Evolutionary conservation across 352 stramenopile genomes (phyloP), one percentile per base, ranked within the genome.

Genomic region (Pythium pectinolyticum): DNA sequence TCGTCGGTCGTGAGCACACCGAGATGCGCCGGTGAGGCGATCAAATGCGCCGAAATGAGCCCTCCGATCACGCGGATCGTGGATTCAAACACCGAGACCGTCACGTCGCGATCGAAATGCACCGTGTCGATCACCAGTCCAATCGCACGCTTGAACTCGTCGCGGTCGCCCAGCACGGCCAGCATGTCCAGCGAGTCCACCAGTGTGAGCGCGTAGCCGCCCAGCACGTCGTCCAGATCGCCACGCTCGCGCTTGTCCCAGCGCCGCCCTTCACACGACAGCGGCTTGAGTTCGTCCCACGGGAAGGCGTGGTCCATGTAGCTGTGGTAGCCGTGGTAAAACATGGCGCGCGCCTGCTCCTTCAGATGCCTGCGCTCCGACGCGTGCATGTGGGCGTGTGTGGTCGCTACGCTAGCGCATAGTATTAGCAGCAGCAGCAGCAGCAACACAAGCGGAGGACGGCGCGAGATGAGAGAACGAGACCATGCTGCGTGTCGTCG

Each of bases 31-130:
- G 78, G 63, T 30, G 84, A 90, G 24, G 86, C 84, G 32, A 96
- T 67, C 68, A 96, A 82, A 70, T 98, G 92, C 25, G 92, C 90
- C 10, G 91, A 96, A 15, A 98, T 64, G 19, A 98, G 72, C 0
- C 94, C 94, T 10, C 94, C 94, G 39, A 98, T 77, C 47, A 98
- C 78, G 32, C 94, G 85, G 67, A 98, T 98, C 15, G 84, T 97
- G 10, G 89, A 88, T 66, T 98, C 94, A 37, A 98, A 98, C 17
- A 98, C 85, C 6, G 87, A 97, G 31, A 98, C 89, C 19, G 80
- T 95, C 48, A 96, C 84, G 67, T 97, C 86, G 7, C 85, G 75
- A 41, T 97, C 86, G 32, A 98, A 97, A 1, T 70, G 59, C 7
- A 94, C 80, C 46, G 72, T 73, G 22, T 73, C 61, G 24, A 78